Evolutionary conservation across 2,329 filamentous ascomycete species (phyloP), one percentile per base, ranked within the genome.

Genomic region (Alternaria dauci): DNA sequence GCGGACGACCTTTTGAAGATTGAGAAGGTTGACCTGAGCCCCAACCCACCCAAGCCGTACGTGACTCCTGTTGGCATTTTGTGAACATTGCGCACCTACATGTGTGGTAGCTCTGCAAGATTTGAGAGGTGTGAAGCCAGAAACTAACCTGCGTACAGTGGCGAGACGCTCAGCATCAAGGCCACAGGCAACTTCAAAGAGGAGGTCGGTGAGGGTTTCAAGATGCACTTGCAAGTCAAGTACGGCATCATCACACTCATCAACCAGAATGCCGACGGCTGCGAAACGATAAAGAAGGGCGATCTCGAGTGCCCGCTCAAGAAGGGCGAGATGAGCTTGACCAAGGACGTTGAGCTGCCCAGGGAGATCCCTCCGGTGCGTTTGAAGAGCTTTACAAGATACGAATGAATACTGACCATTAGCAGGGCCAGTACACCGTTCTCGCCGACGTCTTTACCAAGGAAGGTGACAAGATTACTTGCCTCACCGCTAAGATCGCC

Each of bases 231-330:
- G 41, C 86, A 89, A 68, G 94, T 99, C 81, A 97, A 97, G 82
- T 97, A 96, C 79, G 94, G 94, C 62, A 85, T 97, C 68, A 97
- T 99, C 79, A 91, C 89, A 56, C 87, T 99, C 66, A 88, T 99
- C 79, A 92, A 87, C 79, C 91, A 91, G 67, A 87, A 85, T 68
- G 89, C 90, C 72, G 91, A 97, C 76, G 87, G 98, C 38, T 99
- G 95, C 83, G 91, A 97, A 62, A 90, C 96, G 78, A 87, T 96
- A 67, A 84, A 87, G 77, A 93, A 97, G 69, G 92, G 97, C 44
- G 93, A 97, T 71, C 83, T 98, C 58, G 82, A 92, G 71, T 99
- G 95, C 80, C 95, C 95, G 50, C 86, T 99, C 60, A 84, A 96
- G 81, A 87, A 92, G 81, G 94, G 94, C 61, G 81, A 88, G 23